Evolutionary conservation across 441 rosid species (phyloP).

Genomic region (Pelargonium citronellum): DNA sequence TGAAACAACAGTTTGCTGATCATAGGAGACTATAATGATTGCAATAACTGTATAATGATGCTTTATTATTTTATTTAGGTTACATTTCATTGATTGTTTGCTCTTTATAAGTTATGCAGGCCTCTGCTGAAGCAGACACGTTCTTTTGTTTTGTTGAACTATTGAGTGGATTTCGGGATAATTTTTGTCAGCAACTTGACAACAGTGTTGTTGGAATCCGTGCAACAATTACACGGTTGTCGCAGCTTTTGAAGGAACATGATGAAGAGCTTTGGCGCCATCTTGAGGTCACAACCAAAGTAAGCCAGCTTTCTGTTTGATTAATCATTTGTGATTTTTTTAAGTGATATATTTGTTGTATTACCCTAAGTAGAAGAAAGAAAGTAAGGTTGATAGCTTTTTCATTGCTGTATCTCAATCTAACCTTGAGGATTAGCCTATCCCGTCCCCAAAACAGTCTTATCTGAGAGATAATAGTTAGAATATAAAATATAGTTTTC

Average conservation of each 20-base stretch:
- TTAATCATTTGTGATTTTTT: constrained; percentile 3
- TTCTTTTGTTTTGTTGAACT: constrained; percentile 93
- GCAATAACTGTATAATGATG: constrained; percentile 6
- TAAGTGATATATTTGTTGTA: constrained; percentile 9
- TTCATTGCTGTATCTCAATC: neutral
- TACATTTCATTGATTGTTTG: constrained; percentile 25
- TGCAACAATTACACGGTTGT: constrained; percentile 75
- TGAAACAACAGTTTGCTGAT: neutral
- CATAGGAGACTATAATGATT: neutral
- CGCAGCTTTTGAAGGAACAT: constrained; percentile 77
- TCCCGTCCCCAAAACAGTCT: neutral
- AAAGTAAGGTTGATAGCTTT: neutral
- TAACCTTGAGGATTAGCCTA: neutral
- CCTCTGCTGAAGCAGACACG: constrained; percentile 80
- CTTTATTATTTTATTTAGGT: neutral
- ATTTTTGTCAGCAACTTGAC: constrained; percentile 96
- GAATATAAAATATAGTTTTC: neutral
- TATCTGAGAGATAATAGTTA: neutral
- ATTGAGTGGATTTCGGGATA: constrained; percentile 91
- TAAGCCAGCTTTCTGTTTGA: constrained; percentile 28
- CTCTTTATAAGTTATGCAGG: constrained; percentile 44
- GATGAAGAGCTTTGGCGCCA: constrained; percentile 99
- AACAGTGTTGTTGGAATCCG: constrained; percentile 92
- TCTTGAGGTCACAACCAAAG: constrained; percentile 92
- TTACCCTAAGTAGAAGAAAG: neutral